A percentile compares a stretch with the other conserved stretches of the same genome.
These are phyloP conservation scores for Paramyrothecium sp. DNA, from an alignment of 2,329 filamentous ascomycete species.

Conservation along the genomic window DNA sequence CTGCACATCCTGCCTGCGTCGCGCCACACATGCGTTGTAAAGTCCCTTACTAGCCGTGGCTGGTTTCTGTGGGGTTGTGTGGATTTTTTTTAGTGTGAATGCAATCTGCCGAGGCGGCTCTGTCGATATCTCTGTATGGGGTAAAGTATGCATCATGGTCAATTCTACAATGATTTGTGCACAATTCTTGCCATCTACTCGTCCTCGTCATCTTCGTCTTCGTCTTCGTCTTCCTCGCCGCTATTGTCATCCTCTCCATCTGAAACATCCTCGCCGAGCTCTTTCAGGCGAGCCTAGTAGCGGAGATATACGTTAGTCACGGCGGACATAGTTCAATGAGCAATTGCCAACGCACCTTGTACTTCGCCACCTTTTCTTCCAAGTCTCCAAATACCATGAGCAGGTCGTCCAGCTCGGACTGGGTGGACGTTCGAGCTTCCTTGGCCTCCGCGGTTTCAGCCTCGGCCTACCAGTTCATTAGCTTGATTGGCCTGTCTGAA, in stretches of 20 bases:
- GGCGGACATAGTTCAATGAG: conserved; percentile 4
- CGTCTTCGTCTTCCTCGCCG: conserved; percentile 54
- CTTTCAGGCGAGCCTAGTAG: conserved; percentile 55
- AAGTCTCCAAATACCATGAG: conserved; percentile 79
- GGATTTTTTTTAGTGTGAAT: conserved; percentile 18
- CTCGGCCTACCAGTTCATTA: conserved; percentile 23
- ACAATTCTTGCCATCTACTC: conserved; percentile 22
- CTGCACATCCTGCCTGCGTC: background rate
- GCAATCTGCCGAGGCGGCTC: conserved; percentile 23
- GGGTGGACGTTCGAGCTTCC: conserved; percentile 60
- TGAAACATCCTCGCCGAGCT: conserved; percentile 68
- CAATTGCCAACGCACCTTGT: conserved; percentile 58
- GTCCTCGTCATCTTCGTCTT: conserved; percentile 36
- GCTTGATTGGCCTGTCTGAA: conserved; percentile 6
- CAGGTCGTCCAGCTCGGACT: conserved; percentile 77
- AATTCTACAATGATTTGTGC: background rate
- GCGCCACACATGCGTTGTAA: background rate
- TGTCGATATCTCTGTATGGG: conserved; percentile 19
- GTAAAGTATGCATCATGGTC: background rate
- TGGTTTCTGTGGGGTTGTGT: conserved; percentile 22
- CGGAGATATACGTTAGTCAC: conserved; percentile 1
- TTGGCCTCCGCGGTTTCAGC: conserved; percentile 42
- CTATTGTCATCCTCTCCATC: conserved; percentile 71
- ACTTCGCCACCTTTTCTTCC: conserved; percentile 72
- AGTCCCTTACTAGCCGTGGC: background rate